A percentile compares a stretch with the other conserved stretches of the same genome.
Evolutionary conservation across 176 grass and related monocot species (phyloP).

Genomic region (Oryza coarctata): DNA sequence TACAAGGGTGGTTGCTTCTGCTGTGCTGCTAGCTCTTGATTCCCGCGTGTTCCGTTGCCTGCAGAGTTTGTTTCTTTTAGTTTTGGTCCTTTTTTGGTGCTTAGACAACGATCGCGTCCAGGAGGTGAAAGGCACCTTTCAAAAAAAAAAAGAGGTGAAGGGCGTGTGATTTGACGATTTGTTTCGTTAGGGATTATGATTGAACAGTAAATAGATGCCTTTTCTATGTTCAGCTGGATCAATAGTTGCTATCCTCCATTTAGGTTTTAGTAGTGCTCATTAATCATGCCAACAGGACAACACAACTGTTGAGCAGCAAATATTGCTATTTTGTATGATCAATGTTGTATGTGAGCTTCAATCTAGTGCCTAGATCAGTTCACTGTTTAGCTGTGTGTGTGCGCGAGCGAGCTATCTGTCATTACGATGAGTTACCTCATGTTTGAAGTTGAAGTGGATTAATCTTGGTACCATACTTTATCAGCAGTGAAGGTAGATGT

Average conservation of each 20-base stretch:
- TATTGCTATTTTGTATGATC: not conserved
- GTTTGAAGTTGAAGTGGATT: not conserved
- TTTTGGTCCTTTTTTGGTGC: not conserved
- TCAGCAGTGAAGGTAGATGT: not conserved
- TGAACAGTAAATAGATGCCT: no score
- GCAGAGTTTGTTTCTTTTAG: not conserved
- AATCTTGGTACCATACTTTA: not conserved
- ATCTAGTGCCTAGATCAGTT: not conserved
- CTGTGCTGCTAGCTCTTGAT: not conserved
- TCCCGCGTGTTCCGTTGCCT: not conserved
- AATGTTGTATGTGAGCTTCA: not conserved
- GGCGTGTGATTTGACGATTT: not conserved
- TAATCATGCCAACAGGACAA: not conserved
- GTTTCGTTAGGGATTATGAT: not conserved
- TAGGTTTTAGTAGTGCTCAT: not conserved
- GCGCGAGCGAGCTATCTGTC: no score
- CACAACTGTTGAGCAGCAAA: not conserved
- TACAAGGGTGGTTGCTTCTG: not conserved
- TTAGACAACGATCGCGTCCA: not conserved
- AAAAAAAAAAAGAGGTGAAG: no score
- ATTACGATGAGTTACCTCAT: not conserved
- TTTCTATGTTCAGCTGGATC: not conserved
- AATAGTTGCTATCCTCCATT: not conserved
- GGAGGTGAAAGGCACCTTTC: not conserved
- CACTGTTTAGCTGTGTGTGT: not conserved